Evolutionary conservation across 1,284 basidiomycete genomes (phyloP).

Genomic region (Stygiomarasmius scandens): DNA sequence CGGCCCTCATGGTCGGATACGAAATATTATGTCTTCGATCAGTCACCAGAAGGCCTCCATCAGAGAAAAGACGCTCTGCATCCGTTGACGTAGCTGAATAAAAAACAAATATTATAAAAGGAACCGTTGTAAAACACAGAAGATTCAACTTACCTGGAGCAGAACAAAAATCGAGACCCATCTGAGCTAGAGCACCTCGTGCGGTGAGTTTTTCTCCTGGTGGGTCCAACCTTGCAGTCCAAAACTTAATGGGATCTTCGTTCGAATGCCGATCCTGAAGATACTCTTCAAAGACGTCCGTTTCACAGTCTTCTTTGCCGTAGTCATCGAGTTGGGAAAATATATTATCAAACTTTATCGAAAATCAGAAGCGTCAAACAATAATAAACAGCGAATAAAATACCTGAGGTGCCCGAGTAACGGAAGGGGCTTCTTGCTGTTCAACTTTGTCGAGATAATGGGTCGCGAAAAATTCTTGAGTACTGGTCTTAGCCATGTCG

Average conservation of each 20-base stretch:
- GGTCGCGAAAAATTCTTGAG: not conserved
- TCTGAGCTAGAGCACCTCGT: not conserved
- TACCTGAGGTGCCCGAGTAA: not conserved
- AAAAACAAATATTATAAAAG: not conserved
- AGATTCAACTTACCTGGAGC: not conserved
- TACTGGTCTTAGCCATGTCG: constrained; percentile 16
- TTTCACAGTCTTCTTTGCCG: not conserved
- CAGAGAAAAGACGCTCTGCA: not conserved
- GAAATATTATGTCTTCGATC: not conserved
- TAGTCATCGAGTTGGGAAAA: not conserved
- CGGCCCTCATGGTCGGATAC: not conserved
- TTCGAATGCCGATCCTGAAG: not conserved
- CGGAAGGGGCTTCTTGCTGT: not conserved
- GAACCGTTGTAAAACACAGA: not conserved
- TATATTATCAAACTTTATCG: not conserved
- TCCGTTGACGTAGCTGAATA: not conserved
- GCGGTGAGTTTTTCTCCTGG: not conserved
- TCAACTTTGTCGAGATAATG: not conserved
- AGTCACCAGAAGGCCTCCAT: not conserved
- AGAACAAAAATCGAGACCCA: not conserved
- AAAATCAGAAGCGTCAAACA: not conserved
- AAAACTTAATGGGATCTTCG: constrained; percentile 1
- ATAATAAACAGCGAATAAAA: not conserved
- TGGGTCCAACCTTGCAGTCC: not conserved
- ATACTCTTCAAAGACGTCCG: not conserved